Percentiles rank a stretch among this genome's conserved stretches.
These are phyloP conservation scores for Phytophthora capsici DNA, from an alignment of 352 stramenopile genomes.

Conservation along the genomic window DNA sequence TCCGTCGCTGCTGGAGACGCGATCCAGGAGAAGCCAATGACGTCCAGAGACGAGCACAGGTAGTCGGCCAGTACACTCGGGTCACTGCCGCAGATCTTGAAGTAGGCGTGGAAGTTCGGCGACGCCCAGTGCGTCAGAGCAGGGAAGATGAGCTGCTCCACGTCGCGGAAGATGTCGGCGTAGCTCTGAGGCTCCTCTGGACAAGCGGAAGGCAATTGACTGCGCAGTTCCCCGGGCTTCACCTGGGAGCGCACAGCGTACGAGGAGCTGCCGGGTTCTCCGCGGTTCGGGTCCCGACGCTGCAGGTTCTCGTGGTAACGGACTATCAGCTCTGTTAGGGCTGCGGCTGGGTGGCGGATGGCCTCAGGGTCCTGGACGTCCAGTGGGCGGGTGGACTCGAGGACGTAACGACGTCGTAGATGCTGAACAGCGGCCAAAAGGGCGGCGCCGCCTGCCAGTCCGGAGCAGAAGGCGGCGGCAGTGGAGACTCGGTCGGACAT, in stretches of 20 bases:
- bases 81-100: constrained; percentile 57
- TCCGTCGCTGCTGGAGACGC: constrained; percentile 64
- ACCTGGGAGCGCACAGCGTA: constrained; percentile 52
- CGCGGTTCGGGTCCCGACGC: constrained; percentile 35
- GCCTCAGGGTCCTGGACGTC: constrained; percentile 49
- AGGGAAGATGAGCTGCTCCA: constrained; percentile 65
- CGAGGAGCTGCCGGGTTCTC: constrained; percentile 34
- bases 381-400: constrained; percentile 47
- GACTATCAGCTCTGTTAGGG: constrained; percentile 62
- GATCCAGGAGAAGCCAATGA: constrained; percentile 76
- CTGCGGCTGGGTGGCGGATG: constrained; percentile 49
- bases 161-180: constrained; percentile 66
- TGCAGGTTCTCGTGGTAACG: constrained; percentile 68
- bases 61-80: constrained; percentile 64
- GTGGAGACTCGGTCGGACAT: constrained; percentile 13
- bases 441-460: constrained; percentile 45
- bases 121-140: constrained; percentile 75
- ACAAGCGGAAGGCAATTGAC: constrained; percentile 45
- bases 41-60: constrained; percentile 58
- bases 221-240: constrained; percentile 53
- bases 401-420: constrained; percentile 28
- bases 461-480: constrained; percentile 48
- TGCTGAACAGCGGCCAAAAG: constrained; percentile 51
- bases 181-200: constrained; percentile 65
- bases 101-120: constrained; percentile 74